Evolutionary conservation across 2,329 filamentous ascomycete species (phyloP).

Genomic region (Xylariales sp.): DNA sequence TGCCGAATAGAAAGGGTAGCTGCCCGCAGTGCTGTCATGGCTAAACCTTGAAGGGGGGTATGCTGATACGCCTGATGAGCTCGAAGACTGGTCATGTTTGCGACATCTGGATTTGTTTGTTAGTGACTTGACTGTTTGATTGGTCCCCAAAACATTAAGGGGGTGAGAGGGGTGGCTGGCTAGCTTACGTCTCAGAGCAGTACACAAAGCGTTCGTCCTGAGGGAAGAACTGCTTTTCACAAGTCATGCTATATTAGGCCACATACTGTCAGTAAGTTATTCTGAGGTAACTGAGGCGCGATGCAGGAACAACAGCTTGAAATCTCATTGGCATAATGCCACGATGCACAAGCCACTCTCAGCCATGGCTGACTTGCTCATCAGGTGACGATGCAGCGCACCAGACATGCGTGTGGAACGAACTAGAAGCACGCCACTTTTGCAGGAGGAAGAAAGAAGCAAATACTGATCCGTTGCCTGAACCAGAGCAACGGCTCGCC

Average conservation of each 20-base stretch:
- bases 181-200: slow-evolving; percentile 58
- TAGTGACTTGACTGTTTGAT: too few species aligned
- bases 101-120: slow-evolving; percentile 42
- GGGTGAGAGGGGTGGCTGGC: too few species aligned
- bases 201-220: slow-evolving; percentile 54
- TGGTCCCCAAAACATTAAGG: too few species aligned
- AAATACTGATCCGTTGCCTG: background rate
- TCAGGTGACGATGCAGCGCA: slow-evolving; percentile 26
- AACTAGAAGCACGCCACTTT: slow-evolving; percentile 5
- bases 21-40: slow-evolving; percentile 27
- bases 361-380: slow-evolving; percentile 17
- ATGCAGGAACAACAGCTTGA: slow-evolving; percentile 27
- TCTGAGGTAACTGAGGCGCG: slow-evolving; percentile 11
- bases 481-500: slow-evolving; percentile 9
- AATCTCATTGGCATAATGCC: slow-evolving; percentile 6
- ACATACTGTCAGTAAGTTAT: slow-evolving; percentile 19
- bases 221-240: slow-evolving; percentile 62
- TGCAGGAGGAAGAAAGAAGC: slow-evolving; percentile 7
- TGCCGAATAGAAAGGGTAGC: slow-evolving; percentile 40
- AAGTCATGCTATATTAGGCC: slow-evolving; percentile 50
- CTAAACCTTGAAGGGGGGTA: slow-evolving; percentile 19
- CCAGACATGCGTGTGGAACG: slow-evolving; percentile 15
- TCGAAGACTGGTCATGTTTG: slow-evolving; percentile 43
- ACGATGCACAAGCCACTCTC: slow-evolving; percentile 5
- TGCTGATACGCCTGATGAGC: slow-evolving; percentile 23